Conservation (phyloP, 768 basidiomycete species). For the Mycena galericulata region DNA sequence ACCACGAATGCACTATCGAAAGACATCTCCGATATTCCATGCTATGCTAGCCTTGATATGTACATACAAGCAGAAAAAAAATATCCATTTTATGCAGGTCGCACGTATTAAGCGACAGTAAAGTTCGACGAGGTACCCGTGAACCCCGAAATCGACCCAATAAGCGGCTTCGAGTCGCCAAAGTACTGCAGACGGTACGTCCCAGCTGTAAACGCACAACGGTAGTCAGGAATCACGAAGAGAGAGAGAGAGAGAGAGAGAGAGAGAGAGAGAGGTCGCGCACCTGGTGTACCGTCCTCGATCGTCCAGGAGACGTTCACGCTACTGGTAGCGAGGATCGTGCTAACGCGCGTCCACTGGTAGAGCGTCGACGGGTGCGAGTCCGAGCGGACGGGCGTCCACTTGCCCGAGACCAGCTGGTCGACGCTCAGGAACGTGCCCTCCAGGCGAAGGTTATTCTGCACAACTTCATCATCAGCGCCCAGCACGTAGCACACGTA, state of each 20-base stretch:
- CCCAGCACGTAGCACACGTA: not conserved
- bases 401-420: conserved; percentile 58
- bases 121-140: conserved; percentile 72
- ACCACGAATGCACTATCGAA: no score
- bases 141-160: conserved; percentile 74
- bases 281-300: conserved; percentile 69
- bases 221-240: not conserved
- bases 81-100: no score
- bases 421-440: conserved; percentile 80
- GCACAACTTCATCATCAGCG: not conserved
- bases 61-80: no score
- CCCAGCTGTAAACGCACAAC: conserved; percentile 59
- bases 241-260: no score
- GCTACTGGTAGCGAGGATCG: conserved; percentile 70
- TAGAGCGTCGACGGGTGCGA: conserved; percentile 84
- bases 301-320: conserved; percentile 80
- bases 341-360: conserved; percentile 70
- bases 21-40: no score
- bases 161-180: conserved; percentile 80
- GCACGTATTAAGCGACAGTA: conserved; percentile 59
- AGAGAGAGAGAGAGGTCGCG: no score
- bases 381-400: conserved; percentile 74
- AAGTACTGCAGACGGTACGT: conserved; percentile 79
- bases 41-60: no score
- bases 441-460: conserved; percentile 85